These are phyloP conservation scores for Fusarium sacchari DNA, from an alignment of 2,329 filamentous ascomycete genomes.

Conservation along the genomic window DNA sequence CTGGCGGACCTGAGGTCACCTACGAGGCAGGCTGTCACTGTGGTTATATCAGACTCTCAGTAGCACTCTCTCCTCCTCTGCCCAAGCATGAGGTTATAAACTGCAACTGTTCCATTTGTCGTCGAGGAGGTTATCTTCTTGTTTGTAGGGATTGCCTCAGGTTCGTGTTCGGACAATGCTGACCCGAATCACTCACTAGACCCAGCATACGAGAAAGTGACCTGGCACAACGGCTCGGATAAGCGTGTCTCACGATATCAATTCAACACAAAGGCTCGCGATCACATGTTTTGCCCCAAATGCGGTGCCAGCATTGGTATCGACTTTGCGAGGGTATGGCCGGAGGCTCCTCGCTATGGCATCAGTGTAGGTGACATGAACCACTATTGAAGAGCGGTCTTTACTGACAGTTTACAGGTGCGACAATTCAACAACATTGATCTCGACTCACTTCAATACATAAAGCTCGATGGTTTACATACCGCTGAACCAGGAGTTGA, in stretches of 20 bases:
- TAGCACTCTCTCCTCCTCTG: conserved; percentile 60
- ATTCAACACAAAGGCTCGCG: conserved; percentile 60
- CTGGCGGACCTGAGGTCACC: conserved; percentile 46
- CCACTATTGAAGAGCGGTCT: not conserved
- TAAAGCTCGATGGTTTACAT: conserved; percentile 51
- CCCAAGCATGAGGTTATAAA: conserved; percentile 56
- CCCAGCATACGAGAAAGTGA: conserved; percentile 51
- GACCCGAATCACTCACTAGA: conserved; percentile 43
- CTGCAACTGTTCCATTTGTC: conserved; percentile 66
- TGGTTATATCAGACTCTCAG: conserved; percentile 59
- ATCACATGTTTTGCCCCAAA: conserved; percentile 60
- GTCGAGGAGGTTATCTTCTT: conserved; percentile 61
- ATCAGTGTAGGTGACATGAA: conserved; percentile 52
- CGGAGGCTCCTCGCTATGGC: conserved; percentile 48
- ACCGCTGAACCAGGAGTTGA: conserved; percentile 49
- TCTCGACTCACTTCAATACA: conserved; percentile 51
- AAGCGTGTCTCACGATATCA: conserved; percentile 38
- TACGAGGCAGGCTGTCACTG: conserved; percentile 65
- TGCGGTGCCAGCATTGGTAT: conserved; percentile 60
- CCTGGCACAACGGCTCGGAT: conserved; percentile 55
- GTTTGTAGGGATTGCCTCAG: conserved; percentile 49
- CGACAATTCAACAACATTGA: conserved; percentile 56
- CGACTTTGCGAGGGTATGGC: conserved; percentile 51
- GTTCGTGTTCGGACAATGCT: not conserved
- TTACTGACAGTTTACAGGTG: conserved; percentile 44